Base-by-base conservation (phyloP, 257 asterid species). In the Knoxia roxburghii region DNA sequence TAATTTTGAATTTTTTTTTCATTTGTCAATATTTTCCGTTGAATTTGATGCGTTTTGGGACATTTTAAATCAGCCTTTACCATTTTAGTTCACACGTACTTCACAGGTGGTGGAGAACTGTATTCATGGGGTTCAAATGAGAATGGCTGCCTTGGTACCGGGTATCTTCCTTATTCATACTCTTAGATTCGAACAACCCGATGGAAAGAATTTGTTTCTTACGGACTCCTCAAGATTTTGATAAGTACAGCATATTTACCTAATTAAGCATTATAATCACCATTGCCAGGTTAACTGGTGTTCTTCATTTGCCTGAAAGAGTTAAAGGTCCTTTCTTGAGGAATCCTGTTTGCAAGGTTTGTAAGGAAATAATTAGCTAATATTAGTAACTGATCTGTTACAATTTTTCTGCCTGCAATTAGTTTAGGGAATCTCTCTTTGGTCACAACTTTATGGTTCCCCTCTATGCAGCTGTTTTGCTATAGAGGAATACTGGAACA, bases 91-190 rank as follows among this genome's bases (percentile, higher is more conserved):
- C 13, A 18, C 15, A 64, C 46, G 46, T 26, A 66, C 70, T 65
- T 23, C 49, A 30, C 65, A 93, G 99, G 82, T 79, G 88, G 92
- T 61, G 96, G 99, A 72, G 97, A 86, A 69, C 81, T 93, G 69
- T 90, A 85, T 80, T 72, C 94, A 39, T 94, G 97, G 95, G 99
- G 99, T 75, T 78, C 99, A 67, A 94, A 94, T 69, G 96, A 94
- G 82, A 88, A 88, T 73, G 99, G 97, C 17, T 94, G 99, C 73
- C 99, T 94, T 66, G 97, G 99, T 68, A 90, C 78, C 12, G 96
- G 99, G 99, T 93, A 86, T 78, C 56, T 61, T 69, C 61, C 70
- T 57, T 17, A 55, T 60, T 74, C 29, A 30, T 23, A 26, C 55
- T 15, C 67, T 70, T 67, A 24, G 18, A 61, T 43, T 27, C 29